These are phyloP conservation scores for Starmerella asiatica DNA, from an alignment of 805 yeast genomes.

Conservation along the genomic window DNA sequence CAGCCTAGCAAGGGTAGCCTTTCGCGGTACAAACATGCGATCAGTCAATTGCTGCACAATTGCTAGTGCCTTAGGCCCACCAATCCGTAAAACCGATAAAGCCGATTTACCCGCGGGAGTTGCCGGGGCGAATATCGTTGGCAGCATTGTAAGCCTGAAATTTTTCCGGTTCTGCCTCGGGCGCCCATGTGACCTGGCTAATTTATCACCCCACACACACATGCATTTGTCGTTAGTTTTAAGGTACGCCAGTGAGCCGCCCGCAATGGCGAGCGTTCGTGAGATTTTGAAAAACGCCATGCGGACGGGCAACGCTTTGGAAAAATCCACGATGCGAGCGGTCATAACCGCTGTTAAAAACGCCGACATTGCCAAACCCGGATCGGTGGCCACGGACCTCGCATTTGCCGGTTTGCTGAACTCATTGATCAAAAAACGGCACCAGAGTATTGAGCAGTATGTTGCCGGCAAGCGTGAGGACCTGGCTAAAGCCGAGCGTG, in stretches of 20 bases:
- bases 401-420: slow-evolving; percentile 33
- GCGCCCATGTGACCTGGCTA: not conserved
- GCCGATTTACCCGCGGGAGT: slow-evolving; percentile 76
- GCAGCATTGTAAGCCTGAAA: slow-evolving; percentile 20
- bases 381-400: slow-evolving; percentile 21
- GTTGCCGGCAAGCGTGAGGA: slow-evolving; percentile 36
- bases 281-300: slow-evolving; percentile 37
- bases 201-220: not conserved
- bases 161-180: not conserved
- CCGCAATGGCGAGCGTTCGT: slow-evolving; percentile 29
- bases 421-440: slow-evolving; percentile 31
- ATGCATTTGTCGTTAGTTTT: slow-evolving; percentile 9
- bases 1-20: slow-evolving; percentile 46
- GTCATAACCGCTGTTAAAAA: slow-evolving; percentile 28
- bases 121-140: slow-evolving; percentile 84
- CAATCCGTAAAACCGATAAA: slow-evolving; percentile 67
- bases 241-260: slow-evolving; percentile 23
- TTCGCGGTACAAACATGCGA: slow-evolving; percentile 35
- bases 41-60: slow-evolving; percentile 14
- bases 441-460: slow-evolving; percentile 39
- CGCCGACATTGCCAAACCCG: slow-evolving; percentile 26
- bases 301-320: slow-evolving; percentile 32
- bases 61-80: slow-evolving; percentile 44
- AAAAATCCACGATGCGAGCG: slow-evolving; percentile 24
- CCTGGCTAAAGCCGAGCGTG: slow-evolving; percentile 39